Evolutionary conservation across 164 flowering plant species (phyloP).

Genomic region (Houttuynia cordata): DNA sequence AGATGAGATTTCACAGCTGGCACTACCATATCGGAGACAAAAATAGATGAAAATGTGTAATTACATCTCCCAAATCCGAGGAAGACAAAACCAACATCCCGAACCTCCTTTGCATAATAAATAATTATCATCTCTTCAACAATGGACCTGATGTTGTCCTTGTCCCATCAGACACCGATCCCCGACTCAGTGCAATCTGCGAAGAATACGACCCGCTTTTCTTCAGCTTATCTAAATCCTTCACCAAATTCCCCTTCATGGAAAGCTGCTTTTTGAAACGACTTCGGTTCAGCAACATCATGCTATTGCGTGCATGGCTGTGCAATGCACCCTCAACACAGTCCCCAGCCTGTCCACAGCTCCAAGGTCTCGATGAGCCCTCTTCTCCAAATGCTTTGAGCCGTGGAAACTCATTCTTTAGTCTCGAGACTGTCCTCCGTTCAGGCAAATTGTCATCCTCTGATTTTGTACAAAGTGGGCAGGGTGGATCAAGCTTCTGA

Average conservation of each 20-base stretch:
- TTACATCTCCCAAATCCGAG: neutral
- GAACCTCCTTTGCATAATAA: neutral
- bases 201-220: constrained; percentile 34
- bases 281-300: constrained; percentile 47
- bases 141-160: constrained; percentile 23
- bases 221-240: constrained; percentile 53
- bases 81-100: neutral
- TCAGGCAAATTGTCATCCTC: constrained; percentile 33
- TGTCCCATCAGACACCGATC: constrained; percentile 32
- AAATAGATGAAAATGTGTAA: neutral
- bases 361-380: constrained; percentile 61
- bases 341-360: constrained; percentile 70
- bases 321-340: constrained; percentile 78
- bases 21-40: no score
- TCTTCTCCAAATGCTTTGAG: constrained; percentile 41
- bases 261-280: constrained; percentile 53
- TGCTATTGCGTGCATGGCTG: constrained; percentile 37
- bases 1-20: no score
- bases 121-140: constrained; percentile 22
- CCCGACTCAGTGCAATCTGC: constrained; percentile 20
- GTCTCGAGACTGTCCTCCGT: constrained; percentile 20
- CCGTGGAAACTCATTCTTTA: constrained; percentile 39
- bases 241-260: constrained; percentile 41
- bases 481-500: constrained; percentile 64
- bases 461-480: constrained; percentile 56